These are phyloP conservation scores for Debaryomyces nepalensis DNA, from an alignment of 1,139 yeast genomes.

Conservation along the genomic window DNA sequence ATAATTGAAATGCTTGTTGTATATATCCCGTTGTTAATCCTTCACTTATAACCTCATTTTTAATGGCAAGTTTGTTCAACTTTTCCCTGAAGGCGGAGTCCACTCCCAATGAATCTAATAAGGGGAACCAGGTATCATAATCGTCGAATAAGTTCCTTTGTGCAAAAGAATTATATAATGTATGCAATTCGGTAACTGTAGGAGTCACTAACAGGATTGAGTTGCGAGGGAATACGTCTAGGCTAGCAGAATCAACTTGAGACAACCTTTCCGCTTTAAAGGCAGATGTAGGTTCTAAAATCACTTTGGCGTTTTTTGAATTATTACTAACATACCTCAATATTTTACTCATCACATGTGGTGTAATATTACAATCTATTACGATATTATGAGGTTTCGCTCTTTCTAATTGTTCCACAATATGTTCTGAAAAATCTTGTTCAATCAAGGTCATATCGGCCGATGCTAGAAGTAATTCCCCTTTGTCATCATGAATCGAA, in stretches of 20 bases:
- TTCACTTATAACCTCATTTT: conserved; percentile 25
- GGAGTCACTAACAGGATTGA: conserved; percentile 61
- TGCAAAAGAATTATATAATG: conserved; percentile 57
- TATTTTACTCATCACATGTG: conserved; percentile 42
- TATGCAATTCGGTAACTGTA: conserved; percentile 61
- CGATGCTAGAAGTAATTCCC: conserved; percentile 73
- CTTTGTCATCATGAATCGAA: conserved; percentile 64
- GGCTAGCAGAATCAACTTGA: conserved; percentile 17
- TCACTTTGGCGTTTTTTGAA: conserved; percentile 32
- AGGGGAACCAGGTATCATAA: conserved; percentile 73
- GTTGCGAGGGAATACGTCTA: conserved; percentile 39
- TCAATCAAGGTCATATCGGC: conserved; percentile 83
- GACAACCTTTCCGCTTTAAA: conserved; percentile 56
- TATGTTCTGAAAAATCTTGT: conserved; percentile 41
- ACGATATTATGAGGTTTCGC: conserved; percentile 52
- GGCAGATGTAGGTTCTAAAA: conserved; percentile 79
- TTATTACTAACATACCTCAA: conserved; percentile 28
- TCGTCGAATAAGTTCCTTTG: conserved; percentile 58
- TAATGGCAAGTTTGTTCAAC: conserved; percentile 33
- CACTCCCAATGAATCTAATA: conserved; percentile 64
- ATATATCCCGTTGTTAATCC: conserved; percentile 56
- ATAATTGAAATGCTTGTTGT: conserved; percentile 69
- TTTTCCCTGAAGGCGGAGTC: conserved; percentile 50
- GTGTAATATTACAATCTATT: conserved; percentile 71
- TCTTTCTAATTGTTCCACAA: conserved; percentile 36